Base-by-base conservation (phyloP, 306 rosid genomes). In the Citrullus mucosospermus region DNA sequence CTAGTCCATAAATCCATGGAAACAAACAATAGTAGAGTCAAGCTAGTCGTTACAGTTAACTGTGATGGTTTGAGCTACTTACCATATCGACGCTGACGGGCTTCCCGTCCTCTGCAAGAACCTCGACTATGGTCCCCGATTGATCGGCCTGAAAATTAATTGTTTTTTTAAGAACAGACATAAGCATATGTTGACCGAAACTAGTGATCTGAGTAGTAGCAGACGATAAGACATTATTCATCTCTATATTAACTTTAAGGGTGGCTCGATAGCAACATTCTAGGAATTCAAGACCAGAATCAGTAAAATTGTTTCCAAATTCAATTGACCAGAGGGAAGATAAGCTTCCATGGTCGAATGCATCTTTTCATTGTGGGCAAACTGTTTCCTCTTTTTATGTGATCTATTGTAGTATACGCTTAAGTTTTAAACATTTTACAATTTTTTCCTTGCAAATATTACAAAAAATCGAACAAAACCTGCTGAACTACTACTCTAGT, bases 81-180 rank as follows among this genome's bases (percentile, higher is more conserved):
- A 92, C 94, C 39, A 77, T 57, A 85, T 81, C 94, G 67, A 90
- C 81, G 65, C 90, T 90, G 15, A 92, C 88, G 3, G 94, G 54
- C 85, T 90, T 88, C 77, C 82, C 85, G 71, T 90, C 94, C 80
- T 85, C 90, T 1, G 63, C 87, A 57, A 92, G 0, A 67, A 90
- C 63, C 77, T 92, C 97, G 6, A 85, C 86, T 38, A 92, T 14
- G 30, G 97, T 92, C 79, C 97, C 94, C 4, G 94, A 87, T 76
- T 88, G 91, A 81, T 92, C 94, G 60, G 92, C 97, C 97, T 91
- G 87, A 56, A 70, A 2, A 63, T 55, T 44, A 17, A 3, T 9
- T 25, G 28, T 25, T 25, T 25, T 25, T 12, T 57, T 22, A 8
- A 51, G 48, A 32, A 66, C 30, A 55, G 20, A 76, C 4, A 22